Base-by-base conservation (phyloP, 768 basidiomycete genomes). In the Suillus spraguei region DNA sequence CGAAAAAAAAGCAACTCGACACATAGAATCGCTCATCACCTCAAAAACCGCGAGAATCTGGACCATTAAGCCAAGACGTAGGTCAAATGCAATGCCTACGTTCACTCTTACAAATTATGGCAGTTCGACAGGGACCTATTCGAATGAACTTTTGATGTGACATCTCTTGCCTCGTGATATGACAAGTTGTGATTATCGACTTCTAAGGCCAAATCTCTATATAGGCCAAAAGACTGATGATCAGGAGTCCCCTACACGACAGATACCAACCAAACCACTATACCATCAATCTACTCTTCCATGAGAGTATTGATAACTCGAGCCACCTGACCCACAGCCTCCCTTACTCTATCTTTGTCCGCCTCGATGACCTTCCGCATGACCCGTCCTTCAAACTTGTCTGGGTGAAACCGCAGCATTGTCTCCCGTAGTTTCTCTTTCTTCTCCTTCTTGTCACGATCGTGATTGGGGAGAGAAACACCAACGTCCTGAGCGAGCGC, bases 341-440 rank as follows among this genome's bases (percentile, higher is more conserved):
- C 86, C 59, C 77, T 77, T 3, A 90, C 87, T 17, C 65, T 70
- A 49, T 81, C 81, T 68, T 69, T 73, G 28, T 92, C 88, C 14
- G 67, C 68, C 38, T 78, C 76, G 49, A 67, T 69, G 7, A 91
- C 79, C 5, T 79, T 78, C 56, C 72, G 71, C 82, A 91, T 85
- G 55, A 92, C 76, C 39, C 91, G 81, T 22, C 91, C 89, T 71
- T 92, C 89, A 60, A 92, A 92, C 71, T 92, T 92, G 74, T 92
- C 91, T 2, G 91, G 91, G 70, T 92, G 91, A 71, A 89, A 92
- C 22, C 90, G 86, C 32, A 91, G 73, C 68, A 91, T 80, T 0
- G 88, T 82, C 74, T 91, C 90, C 67, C 87, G 79, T 52, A 91
- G 69, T 65, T 81, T 87, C 22, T 91, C 88, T 70, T 84, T 87